Evolutionary conservation across 805 yeast genomes (phyloP), one percentile per base, ranked within the genome.

Genomic region (Isabelozyma rhagii): DNA sequence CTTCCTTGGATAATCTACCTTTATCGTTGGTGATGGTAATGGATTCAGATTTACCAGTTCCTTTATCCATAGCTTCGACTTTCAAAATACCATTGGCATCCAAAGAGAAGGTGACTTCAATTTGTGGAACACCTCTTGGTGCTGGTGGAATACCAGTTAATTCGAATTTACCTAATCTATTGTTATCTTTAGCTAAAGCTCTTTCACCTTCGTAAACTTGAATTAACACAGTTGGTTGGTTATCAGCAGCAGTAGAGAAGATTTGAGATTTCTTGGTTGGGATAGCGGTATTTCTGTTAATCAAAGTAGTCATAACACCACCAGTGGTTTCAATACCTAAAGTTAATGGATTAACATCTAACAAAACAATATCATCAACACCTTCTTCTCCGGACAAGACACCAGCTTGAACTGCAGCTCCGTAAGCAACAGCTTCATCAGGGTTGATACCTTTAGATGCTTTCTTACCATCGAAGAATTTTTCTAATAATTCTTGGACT

Each of bases 121-220:
- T 87, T 74, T 90, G 97, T 75, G 99, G 98, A 78, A 91, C 97
- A 79, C 98, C 98, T 80, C 97, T 96, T 77, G 90, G 89, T 80
- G 94, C 83, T 74, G 97, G 97, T 74, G 99, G 98, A 68, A 93
- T 89, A 74, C 94, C 96, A 78, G 90, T 89, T 74, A 93, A 87
- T 83, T 93, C 97, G 79, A 93, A 93, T 84, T 93, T 96, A 82
- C 98, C 99, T 74, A 93, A 87, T 69, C 87, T 82, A 72, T 96
- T 89, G 90, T 93, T 93, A 82, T 93, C 98, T 71, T 87, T 79
- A 77, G 97, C 91, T 91, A 91, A 88, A 68, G 93, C 96, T 83
- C 99, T 94, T 84, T 93, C 99, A 86, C 99, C 99, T 84, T 93
- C 97, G 85, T 87, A 93, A 61, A 93, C 98, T 78, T 96, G 97